These are phyloP conservation scores for Dryas drummondii DNA, from an alignment of 306 rosid species.

Conservation along the genomic window DNA sequence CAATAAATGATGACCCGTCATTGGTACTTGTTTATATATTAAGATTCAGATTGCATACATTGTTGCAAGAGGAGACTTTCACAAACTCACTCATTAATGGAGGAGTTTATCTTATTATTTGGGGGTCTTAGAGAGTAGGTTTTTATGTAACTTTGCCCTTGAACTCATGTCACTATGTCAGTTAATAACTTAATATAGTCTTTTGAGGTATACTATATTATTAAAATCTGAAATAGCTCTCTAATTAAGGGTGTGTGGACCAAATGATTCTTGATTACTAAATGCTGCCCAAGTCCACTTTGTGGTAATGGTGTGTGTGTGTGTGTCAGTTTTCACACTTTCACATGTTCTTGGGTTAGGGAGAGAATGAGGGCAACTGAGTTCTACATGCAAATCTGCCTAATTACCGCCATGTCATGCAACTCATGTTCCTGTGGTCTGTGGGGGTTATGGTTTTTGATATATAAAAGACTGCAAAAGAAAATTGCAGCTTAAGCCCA, in stretches of 20 bases:
- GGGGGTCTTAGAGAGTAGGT: background rate
- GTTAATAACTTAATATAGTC: background rate
- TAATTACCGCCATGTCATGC: no score
- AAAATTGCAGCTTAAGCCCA: background rate
- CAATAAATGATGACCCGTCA: constrained; percentile 3
- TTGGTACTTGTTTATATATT: background rate
- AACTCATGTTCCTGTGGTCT: no score
- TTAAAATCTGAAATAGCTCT: background rate
- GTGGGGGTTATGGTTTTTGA: no score
- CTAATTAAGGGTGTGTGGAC: background rate
- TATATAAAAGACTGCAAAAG: no score
- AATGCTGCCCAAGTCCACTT: background rate
- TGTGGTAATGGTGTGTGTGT: background rate
- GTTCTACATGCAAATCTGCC: no score
- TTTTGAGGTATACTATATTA: constrained; percentile 2
- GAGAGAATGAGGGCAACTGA: no score
- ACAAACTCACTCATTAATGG: background rate
- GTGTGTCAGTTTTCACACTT: background rate
- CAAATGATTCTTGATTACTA: constrained; percentile 7
- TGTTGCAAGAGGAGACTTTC: background rate
- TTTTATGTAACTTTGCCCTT: background rate
- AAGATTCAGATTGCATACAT: background rate
- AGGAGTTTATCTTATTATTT: background rate
- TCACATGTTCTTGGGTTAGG: background rate
- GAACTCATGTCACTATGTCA: background rate